Evolutionary conservation across 2,329 filamentous ascomycete genomes (phyloP).

Genomic region (Aureobasidium sp.): DNA sequence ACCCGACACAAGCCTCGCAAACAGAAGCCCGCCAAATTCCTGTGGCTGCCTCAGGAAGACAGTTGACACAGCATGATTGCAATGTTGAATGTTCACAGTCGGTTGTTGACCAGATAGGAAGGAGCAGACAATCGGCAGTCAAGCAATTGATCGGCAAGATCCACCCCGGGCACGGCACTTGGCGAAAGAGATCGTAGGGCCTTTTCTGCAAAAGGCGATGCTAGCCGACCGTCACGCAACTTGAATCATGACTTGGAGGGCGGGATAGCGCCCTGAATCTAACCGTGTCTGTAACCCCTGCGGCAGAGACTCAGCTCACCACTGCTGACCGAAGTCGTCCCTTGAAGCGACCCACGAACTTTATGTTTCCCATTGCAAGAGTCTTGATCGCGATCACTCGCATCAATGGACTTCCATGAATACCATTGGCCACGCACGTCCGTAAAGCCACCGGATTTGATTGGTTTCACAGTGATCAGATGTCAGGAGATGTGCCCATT

Average conservation of each 20-base stretch:
- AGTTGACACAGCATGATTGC: background rate
- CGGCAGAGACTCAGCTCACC: background rate
- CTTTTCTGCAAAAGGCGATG: background rate
- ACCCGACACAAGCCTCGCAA: background rate
- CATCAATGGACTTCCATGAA: background rate
- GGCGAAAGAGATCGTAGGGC: background rate
- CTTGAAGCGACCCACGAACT: background rate
- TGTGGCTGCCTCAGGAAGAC: background rate
- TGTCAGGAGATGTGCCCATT: background rate
- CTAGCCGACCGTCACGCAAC: background rate
- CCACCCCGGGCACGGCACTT: background rate
- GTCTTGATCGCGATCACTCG: background rate
- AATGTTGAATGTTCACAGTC: background rate
- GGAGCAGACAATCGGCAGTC: background rate
- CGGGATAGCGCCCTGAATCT: background rate
- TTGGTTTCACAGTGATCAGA: background rate
- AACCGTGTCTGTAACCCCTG: background rate
- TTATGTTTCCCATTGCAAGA: too few species aligned
- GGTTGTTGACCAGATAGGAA: background rate
- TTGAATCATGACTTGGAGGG: background rate
- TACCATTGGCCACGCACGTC: background rate
- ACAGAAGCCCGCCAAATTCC: background rate
- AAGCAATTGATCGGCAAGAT: background rate
- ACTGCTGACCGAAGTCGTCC: background rate
- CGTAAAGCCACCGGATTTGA: background rate